These are phyloP conservation scores for Hebeloma cylindrosporum DNA, from an alignment of 768 basidiomycete species.

Conservation along the genomic window DNA sequence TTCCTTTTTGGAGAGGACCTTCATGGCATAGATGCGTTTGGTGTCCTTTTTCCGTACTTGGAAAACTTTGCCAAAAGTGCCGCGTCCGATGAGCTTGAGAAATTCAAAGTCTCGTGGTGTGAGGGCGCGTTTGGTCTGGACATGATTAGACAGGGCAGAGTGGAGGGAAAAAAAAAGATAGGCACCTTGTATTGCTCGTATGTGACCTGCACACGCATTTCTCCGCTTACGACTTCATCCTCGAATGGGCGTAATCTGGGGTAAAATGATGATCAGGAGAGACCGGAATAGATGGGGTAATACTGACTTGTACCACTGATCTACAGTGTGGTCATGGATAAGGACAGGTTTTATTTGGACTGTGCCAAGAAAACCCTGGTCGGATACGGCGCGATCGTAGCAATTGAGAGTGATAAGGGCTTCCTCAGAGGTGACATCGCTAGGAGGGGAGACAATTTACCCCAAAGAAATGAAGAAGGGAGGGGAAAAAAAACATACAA, in stretches of 20 bases:
- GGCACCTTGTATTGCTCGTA: conserved; percentile 89
- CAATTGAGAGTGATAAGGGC: conserved; percentile 85
- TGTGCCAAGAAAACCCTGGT: conserved; percentile 88
- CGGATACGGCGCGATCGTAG: conserved; percentile 82
- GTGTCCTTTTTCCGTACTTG: conserved; percentile 99
- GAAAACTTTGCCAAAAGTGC: conserved; percentile 98
- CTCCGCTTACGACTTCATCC: conserved; percentile 83
- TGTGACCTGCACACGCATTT: conserved; percentile 92
- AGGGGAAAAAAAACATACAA: conserved; percentile 66
- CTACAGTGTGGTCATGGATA: conserved; percentile 91
- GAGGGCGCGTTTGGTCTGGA: conserved; percentile 78
- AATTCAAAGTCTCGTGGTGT: conserved; percentile 98
- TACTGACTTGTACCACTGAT: conserved; percentile 95
- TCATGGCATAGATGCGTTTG: conserved; percentile 99
- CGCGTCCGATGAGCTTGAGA: conserved; percentile 96
- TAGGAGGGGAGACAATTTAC: conserved; percentile 36
- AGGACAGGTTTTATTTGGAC: conserved; percentile 90
- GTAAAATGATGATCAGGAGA: conserved; percentile 12
- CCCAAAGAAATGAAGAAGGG: conserved; percentile 5
- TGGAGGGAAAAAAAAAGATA: conserved; percentile 22
- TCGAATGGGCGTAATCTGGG: conserved; percentile 71
- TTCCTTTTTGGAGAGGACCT: conserved; percentile 97
- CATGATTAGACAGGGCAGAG: conserved; percentile 4
- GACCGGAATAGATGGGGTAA: conserved; percentile 13
- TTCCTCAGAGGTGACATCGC: conserved; percentile 90